Conservation (phyloP, 768 basidiomycete genomes). For the Boletus reticulatus region DNA sequence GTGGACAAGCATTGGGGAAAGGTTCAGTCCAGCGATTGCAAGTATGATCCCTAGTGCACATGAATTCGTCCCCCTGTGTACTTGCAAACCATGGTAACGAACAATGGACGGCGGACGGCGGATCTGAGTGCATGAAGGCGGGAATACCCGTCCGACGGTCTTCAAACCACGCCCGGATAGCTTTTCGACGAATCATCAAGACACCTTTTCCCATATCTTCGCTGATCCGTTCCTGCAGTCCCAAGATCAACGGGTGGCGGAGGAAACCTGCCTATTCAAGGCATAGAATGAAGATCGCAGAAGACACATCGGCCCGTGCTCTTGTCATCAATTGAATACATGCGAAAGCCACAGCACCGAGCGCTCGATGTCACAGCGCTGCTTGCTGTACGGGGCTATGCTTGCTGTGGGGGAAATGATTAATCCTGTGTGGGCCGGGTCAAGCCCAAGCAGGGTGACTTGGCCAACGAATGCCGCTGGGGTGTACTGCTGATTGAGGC, state of each 20-base stretch:
- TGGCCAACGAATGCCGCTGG: neutral
- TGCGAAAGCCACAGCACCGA: neutral
- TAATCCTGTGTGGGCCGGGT: slow-evolving; percentile 10
- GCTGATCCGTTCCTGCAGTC: neutral
- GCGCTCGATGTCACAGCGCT: neutral
- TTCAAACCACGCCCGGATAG: neutral
- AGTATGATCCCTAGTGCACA: no score
- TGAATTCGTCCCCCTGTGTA: no score
- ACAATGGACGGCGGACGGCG: neutral
- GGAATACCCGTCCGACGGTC: neutral
- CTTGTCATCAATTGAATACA: neutral
- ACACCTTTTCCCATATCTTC: neutral
- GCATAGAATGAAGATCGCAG: slow-evolving; percentile 5
- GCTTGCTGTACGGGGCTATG: slow-evolving; percentile 23
- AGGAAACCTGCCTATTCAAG: neutral
- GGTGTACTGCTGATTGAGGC: neutral
- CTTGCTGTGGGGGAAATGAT: slow-evolving; percentile 7
- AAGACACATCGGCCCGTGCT: neutral
- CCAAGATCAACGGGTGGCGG: neutral
- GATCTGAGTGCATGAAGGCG: neutral
- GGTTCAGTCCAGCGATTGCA: no score
- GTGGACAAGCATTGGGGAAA: neutral
- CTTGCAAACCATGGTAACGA: no score
- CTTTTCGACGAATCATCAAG: neutral
- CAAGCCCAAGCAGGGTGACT: neutral